Conservation (phyloP, 768 basidiomycete species). For the Suillus subalutaceus region DNA sequence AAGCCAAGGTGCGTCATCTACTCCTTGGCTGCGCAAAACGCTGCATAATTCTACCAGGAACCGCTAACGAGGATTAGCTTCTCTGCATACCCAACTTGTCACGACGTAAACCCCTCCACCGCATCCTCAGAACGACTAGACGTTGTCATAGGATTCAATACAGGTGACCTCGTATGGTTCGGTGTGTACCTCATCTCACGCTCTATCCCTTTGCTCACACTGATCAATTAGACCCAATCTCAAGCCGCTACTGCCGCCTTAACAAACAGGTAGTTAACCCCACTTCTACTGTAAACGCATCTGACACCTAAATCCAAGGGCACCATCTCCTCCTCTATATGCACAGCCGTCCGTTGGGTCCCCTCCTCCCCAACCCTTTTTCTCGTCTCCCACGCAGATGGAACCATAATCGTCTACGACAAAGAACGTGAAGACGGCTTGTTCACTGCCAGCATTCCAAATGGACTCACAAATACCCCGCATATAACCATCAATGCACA, state of each 20-base stretch:
- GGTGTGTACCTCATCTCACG: conserved; percentile 50
- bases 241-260: conserved; percentile 79
- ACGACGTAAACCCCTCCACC: conserved; percentile 82
- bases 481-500: conserved; percentile 30
- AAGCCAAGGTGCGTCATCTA: conserved; percentile 65
- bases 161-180: conserved; percentile 97
- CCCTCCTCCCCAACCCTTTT: conserved; percentile 80
- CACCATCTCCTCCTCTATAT: conserved; percentile 76
- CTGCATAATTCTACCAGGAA: conserved; percentile 55
- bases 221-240: conserved; percentile 64
- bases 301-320: conserved; percentile 47
- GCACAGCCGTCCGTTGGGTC: conserved; percentile 92
- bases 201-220: conserved; percentile 12
- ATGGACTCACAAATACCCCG: conserved; percentile 31
- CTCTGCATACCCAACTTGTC: conserved; percentile 86
- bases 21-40: conserved; percentile 7
- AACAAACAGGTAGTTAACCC: conserved; percentile 71
- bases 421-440: conserved; percentile 87
- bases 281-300: conserved; percentile 6
- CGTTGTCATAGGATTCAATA: conserved; percentile 87
- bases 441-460: conserved; percentile 66
- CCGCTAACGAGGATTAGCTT: conserved; percentile 85
- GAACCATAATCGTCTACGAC: conserved; percentile 87
- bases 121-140: conserved; percentile 81
- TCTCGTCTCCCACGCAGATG: conserved; percentile 86